Conservation (phyloP, 352 stramenopile genomes). For the Blastocystis sp. region DNA sequence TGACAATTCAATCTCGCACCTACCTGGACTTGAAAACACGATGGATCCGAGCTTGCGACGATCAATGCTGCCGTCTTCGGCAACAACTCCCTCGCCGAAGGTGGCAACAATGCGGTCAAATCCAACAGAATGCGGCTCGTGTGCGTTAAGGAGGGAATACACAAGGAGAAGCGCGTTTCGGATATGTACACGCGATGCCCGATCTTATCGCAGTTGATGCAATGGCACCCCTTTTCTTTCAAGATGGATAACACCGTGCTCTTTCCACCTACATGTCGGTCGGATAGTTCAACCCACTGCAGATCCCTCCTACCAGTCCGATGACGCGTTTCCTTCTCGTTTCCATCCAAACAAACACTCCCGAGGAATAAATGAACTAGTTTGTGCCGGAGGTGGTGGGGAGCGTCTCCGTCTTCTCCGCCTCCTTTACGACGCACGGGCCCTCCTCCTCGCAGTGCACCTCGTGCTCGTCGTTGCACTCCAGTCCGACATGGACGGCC, state of each 20-base stretch:
- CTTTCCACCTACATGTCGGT: conserved; percentile 2
- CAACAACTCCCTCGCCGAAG: conserved; percentile 10
- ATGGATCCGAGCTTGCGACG: conserved; percentile 4
- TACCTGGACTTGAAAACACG: conserved; percentile 26
- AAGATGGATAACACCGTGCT: conserved; percentile 1
- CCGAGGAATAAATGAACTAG: too few relatives aligned
- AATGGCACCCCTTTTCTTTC: background rate
- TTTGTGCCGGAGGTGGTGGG: too few relatives aligned
- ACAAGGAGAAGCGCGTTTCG: background rate
- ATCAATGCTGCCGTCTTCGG: conserved; percentile 7
- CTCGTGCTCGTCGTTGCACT: conserved; percentile 35
- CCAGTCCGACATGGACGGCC: conserved; percentile 27
- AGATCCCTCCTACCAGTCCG: conserved; percentile 44
- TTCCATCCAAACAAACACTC: too few relatives aligned
- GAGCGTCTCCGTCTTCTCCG: too few relatives aligned
- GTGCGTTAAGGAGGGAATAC: background rate
- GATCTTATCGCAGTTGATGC: conserved; percentile 16
- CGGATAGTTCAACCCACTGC: background rate
- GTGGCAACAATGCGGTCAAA: background rate
- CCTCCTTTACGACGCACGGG: background rate
- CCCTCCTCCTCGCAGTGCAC: conserved; percentile 31
- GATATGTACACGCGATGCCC: conserved; percentile 50
- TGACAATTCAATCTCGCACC: too few relatives aligned
- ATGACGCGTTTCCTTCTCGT: background rate
- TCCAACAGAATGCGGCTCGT: conserved; percentile 23